Evolutionary conservation across 352 stramenopile genomes (phyloP).

Genomic region (Phytophthora idaei): DNA sequence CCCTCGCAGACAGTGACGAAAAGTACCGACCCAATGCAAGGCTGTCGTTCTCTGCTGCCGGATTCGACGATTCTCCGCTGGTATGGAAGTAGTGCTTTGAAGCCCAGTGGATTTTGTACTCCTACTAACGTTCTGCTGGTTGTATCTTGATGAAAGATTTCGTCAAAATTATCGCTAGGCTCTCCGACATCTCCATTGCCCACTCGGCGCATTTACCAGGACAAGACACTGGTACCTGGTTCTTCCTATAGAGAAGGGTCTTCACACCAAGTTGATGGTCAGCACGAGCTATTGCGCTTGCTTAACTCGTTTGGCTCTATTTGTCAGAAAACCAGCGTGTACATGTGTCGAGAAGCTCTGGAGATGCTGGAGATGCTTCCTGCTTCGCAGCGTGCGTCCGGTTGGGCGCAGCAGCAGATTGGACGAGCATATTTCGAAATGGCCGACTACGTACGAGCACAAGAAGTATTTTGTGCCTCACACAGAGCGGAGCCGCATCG

Average conservation of each 20-base stretch:
- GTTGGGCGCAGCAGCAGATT: conserved; percentile 95
- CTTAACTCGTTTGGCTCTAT: conserved; percentile 77
- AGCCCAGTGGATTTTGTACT: background rate
- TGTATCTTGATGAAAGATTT: conserved; percentile 24
- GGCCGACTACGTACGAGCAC: conserved; percentile 93
- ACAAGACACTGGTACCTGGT: conserved; percentile 21
- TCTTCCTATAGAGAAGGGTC: conserved; percentile 12
- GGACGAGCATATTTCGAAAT: conserved; percentile 96
- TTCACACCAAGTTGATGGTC: conserved; percentile 18
- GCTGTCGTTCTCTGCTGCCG: conserved; percentile 62
- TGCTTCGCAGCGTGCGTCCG: conserved; percentile 85
- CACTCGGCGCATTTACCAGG: conserved; percentile 23
- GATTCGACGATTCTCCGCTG: conserved; percentile 58
- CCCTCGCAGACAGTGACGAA: conserved; percentile 64
- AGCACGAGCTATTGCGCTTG: conserved; percentile 55
- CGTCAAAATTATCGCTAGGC: conserved; percentile 23
- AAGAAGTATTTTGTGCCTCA: conserved; percentile 91
- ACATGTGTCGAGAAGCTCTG: conserved; percentile 88
- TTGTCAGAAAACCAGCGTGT: conserved; percentile 74
- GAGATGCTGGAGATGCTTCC: conserved; percentile 89
- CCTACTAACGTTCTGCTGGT: conserved; percentile 11
- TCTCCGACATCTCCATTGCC: conserved; percentile 27
- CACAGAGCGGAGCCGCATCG: conserved; percentile 91
- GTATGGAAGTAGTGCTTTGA: conserved; percentile 36
- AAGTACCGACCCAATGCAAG: conserved; percentile 53